phyloP scores from a whole-genome alignment of 2,329 filamentous ascomycete genomes.

The Neoscytalidium dimidiatum region DNA sequence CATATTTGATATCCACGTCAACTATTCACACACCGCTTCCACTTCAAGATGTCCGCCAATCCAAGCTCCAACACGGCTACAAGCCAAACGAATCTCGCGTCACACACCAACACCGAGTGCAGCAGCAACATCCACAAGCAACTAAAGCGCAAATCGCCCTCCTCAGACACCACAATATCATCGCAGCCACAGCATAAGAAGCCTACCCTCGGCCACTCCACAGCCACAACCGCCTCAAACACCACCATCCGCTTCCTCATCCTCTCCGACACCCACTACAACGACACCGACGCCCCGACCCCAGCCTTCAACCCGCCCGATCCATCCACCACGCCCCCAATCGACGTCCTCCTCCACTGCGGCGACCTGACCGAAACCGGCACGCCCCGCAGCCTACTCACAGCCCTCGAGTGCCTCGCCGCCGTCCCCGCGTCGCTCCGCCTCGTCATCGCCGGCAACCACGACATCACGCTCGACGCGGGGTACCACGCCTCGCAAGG shows the following conservation, averaged over 20 bases:
- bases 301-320: conserved; percentile 26
- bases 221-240: background rate
- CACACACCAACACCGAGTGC: too few species aligned
- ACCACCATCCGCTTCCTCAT: conserved; percentile 35
- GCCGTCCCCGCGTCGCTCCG: conserved; percentile 57
- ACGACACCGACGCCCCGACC: background rate
- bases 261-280: conserved; percentile 47
- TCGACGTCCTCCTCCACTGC: conserved; percentile 59
- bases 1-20: too few species aligned
- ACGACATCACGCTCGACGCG: conserved; percentile 60
- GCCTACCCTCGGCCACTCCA: background rate
- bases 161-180: background rate
- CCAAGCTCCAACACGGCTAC: too few species aligned
- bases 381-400: conserved; percentile 47
- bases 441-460: conserved; percentile 64
- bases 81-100: too few species aligned
- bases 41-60: too few species aligned
- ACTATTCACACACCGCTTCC: too few species aligned
- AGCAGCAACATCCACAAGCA: too few species aligned
- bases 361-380: conserved; percentile 61
- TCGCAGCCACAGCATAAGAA: too few species aligned
- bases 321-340: conserved; percentile 50
- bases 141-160: too few species aligned
- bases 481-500: conserved; percentile 43
- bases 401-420: conserved; percentile 49